Percentiles rank a stretch among this genome's conserved stretches.
phyloP scores from a whole-genome alignment of 495 filamentous ascomycete genomes.

The Tuber brumale region DNA sequence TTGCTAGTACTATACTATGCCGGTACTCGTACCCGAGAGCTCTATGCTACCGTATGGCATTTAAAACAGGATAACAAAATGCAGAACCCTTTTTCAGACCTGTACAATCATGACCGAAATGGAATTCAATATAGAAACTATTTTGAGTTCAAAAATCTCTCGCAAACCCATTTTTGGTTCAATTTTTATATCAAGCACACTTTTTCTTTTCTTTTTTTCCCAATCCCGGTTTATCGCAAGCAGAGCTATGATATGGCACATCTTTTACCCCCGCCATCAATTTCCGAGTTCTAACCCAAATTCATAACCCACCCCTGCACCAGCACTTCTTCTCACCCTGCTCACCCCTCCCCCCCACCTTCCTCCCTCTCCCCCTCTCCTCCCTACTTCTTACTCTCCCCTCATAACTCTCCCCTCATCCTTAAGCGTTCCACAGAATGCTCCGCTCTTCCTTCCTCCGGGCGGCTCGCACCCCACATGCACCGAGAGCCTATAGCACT shows the following conservation, averaged over 20 bases:
- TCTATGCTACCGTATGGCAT: neutral
- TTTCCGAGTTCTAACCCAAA: slow-evolving; percentile 5
- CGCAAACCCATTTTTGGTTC: neutral
- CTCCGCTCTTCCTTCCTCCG: slow-evolving; percentile 29
- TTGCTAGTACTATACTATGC: too few species aligned
- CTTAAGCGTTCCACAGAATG: slow-evolving; percentile 7
- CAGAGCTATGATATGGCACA: neutral
- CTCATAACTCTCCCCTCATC: neutral
- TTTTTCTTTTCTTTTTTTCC: neutral
- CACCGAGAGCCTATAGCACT: slow-evolving; percentile 25
- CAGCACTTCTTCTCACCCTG: neutral
- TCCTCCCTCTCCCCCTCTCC: neutral
- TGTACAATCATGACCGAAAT: neutral
- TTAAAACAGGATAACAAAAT: neutral
- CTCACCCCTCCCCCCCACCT: neutral
- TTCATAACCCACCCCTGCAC: neutral
- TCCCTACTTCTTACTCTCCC: neutral
- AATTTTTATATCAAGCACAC: neutral
- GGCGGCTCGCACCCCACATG: slow-evolving; percentile 2
- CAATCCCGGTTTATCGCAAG: neutral
- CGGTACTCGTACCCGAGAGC: neutral
- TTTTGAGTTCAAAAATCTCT: neutral
- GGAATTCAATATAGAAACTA: neutral
- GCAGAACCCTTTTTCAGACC: neutral
- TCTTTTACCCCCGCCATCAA: slow-evolving; percentile 5